Percentiles rank a stretch among this genome's conserved stretches.
Conservation (phyloP, 495 filamentous ascomycete species). For the Penicillium egyptiacum region DNA sequence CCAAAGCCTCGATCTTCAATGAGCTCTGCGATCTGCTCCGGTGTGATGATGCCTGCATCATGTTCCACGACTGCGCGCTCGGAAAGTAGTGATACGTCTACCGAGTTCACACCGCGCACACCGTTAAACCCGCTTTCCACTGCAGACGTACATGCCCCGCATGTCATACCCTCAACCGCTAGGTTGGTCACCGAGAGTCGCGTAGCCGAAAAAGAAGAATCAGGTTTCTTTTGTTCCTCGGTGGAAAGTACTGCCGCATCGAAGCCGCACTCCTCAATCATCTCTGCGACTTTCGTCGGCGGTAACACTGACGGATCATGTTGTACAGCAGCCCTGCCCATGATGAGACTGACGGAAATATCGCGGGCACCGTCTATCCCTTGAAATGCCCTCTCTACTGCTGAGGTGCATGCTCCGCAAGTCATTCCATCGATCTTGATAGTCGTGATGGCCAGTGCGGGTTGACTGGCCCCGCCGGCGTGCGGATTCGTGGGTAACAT, state of each 20-base stretch:
- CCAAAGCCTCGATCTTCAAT: slow-evolving; percentile 94
- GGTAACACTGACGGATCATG: slow-evolving; percentile 78
- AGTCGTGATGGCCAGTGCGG: slow-evolving; percentile 81
- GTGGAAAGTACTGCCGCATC: slow-evolving; percentile 89
- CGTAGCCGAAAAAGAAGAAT: slow-evolving; percentile 25
- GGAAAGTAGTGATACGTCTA: slow-evolving; percentile 81
- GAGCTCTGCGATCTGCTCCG: slow-evolving; percentile 77
- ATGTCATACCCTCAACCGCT: slow-evolving; percentile 96
- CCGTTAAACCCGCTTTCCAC: slow-evolving; percentile 77
- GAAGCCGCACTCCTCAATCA: slow-evolving; percentile 93
- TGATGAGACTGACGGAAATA: slow-evolving; percentile 87
- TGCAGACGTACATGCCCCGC: slow-evolving; percentile 89
- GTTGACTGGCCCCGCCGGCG: slow-evolving; percentile 21
- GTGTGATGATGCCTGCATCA: slow-evolving; percentile 59
- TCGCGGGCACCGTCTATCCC: slow-evolving; percentile 73
- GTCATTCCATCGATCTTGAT: slow-evolving; percentile 92
- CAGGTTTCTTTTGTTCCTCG: slow-evolving; percentile 48
- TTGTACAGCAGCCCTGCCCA: slow-evolving; percentile 86
- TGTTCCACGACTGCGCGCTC: slow-evolving; percentile 75
- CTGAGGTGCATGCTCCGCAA: slow-evolving; percentile 86
- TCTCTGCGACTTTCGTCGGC: slow-evolving; percentile 71
- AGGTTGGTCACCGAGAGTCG: slow-evolving; percentile 70
- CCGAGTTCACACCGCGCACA: slow-evolving; percentile 71
- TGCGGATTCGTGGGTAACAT: slow-evolving; percentile 23
- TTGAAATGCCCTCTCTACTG: slow-evolving; percentile 82